phyloP scores from a whole-genome alignment of 73 alveolate genomes.

The Paramecium biaurelia region DNA sequence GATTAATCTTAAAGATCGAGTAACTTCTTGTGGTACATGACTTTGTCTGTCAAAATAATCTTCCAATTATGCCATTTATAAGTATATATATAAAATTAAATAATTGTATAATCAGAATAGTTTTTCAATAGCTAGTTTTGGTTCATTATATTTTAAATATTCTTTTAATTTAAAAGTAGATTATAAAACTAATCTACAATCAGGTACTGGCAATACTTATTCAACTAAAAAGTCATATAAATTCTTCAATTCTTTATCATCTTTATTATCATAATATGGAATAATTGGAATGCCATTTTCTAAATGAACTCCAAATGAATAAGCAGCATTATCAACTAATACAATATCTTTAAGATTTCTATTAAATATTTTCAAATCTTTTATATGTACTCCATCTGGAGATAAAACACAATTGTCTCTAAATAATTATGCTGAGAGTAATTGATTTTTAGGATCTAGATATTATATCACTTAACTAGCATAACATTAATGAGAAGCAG shows the following conservation, averaged over 20 bases:
- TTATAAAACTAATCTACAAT: background rate
- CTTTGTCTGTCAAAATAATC: conserved; percentile 53
- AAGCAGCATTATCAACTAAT: conserved; percentile 86
- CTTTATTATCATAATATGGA: conserved; percentile 87
- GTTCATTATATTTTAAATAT: background rate
- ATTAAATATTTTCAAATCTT: conserved; percentile 69
- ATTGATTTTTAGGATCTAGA: conserved; percentile 69
- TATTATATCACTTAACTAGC: conserved; percentile 62
- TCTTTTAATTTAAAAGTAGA: background rate
- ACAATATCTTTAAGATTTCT: conserved; percentile 75
- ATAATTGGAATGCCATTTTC: conserved; percentile 91
- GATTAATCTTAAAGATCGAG: background rate
- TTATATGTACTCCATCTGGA: conserved; percentile 70
- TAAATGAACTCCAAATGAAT: conserved; percentile 79
- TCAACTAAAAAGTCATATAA: conserved; percentile 5
- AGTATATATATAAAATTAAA: background rate
- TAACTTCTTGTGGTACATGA: conserved; percentile 42
- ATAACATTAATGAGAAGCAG: conserved; percentile 72
- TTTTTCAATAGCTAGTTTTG: background rate
- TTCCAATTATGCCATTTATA: conserved; percentile 45
- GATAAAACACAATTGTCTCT: conserved; percentile 73
- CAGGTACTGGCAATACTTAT: conserved; percentile 6
- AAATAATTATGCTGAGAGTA: conserved; percentile 67
- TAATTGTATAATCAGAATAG: background rate
- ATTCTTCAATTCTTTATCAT: conserved; percentile 74